Conservation (phyloP, 148 eudicot genomes). For the Rhododendron molle region DNA sequence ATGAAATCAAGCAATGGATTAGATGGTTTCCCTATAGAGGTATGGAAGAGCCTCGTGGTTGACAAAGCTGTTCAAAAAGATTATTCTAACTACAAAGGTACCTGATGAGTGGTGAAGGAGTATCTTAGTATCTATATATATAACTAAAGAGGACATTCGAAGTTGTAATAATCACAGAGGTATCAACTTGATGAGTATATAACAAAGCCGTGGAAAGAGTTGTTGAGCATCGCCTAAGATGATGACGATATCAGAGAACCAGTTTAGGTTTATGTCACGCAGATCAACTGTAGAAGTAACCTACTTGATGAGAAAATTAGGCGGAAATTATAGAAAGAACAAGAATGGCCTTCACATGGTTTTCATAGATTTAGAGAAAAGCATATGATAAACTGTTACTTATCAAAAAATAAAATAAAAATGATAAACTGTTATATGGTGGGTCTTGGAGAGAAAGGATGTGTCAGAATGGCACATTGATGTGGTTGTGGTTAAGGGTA, state of each 20-base stretch:
- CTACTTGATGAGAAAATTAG: background rate
- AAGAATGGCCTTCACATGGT: background rate
- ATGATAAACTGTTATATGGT: background rate
- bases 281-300: background rate
- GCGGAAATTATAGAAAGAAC: background rate
- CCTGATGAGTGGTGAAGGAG: background rate
- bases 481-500: background rate
- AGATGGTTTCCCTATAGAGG: background rate
- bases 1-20: background rate
- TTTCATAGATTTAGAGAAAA: background rate
- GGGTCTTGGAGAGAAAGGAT: background rate
- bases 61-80: background rate
- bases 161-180: background rate
- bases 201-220: too few species aligned
- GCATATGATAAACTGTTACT: background rate
- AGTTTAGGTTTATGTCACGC: background rate
- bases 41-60: background rate
- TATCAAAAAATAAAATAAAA: too few species aligned
- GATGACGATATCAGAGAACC: background rate
- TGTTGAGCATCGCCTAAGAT: background rate
- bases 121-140: background rate
- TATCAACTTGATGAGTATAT: background rate
- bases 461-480: background rate
- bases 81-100: background rate
- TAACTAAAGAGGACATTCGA: background rate